Evolutionary conservation across 768 basidiomycete genomes (phyloP), one percentile per base, ranked within the genome.

Genomic region (Agaricus blazei): DNA sequence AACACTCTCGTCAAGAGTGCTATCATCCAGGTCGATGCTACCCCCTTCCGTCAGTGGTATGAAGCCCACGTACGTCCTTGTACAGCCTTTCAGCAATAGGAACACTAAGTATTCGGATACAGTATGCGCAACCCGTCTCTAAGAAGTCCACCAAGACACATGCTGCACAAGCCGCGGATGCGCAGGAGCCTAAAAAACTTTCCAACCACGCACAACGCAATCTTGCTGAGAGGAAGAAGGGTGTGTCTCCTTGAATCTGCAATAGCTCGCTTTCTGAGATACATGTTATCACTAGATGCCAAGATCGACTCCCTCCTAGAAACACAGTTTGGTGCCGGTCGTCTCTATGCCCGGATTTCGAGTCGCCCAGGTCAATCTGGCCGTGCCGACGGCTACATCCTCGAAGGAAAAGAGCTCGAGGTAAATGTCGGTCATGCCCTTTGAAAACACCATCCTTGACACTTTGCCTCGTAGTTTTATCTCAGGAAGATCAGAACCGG

Each of bases 21-120:
- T 62, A 89, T 99, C 76, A 91, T 99, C 74, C 95, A 98, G 72
- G 73, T 99, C 67, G 97, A 99, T 77, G 96, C 97, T 60, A 87
- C 96, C 31, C 97, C 97, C 60, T 99, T 98, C 91, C 86, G 95
- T 63, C 95, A 98, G 78, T 98, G 95, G 95, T 99, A 98, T 70
- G 97, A 99, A 77, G 78, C 92, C 40, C 95, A 98, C 76, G 93
- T 95, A 73, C 64, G 93, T 85, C 49, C 48, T 27, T 12, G 29
- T 45, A 28, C 42, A 26, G n/a, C 12, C n/a, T 59, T 8, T 7
- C 31, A n/a, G 41, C 40, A 58, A 23, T 38, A 28, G 24, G 36
- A 23, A 8, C 19, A 15, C 3, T 41, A 43, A 51, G 4, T 36
- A 6, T 37, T 19, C 45, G 51, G 48, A 55, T 41, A 27, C 64